Percentiles rank a stretch among this genome's conserved stretches.
phyloP scores from a whole-genome alignment of 2,329 filamentous ascomycete species.

The Arachnopeziza araneosa region DNA sequence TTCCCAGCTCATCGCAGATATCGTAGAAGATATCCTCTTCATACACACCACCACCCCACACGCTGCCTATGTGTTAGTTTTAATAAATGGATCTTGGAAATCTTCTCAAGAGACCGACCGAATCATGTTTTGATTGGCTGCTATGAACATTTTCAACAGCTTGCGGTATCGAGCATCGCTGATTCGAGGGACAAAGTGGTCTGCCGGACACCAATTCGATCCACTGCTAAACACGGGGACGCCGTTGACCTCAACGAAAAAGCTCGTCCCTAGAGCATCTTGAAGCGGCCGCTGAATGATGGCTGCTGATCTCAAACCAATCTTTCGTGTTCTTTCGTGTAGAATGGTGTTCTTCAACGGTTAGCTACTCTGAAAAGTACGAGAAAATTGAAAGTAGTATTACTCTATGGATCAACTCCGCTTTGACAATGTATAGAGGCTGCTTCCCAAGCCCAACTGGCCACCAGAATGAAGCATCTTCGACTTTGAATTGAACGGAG shows the following conservation, averaged over 20 bases:
- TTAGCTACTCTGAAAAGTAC: background rate
- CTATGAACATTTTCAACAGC: constrained; percentile 69
- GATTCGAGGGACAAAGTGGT: constrained; percentile 71
- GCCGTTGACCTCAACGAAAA: constrained; percentile 75
- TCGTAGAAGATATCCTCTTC: constrained; percentile 67
- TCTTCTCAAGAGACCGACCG: background rate
- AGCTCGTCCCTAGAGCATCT: constrained; percentile 64
- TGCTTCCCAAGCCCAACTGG: constrained; percentile 72
- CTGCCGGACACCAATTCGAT: constrained; percentile 81
- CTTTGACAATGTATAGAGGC: constrained; percentile 63
- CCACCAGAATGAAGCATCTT: constrained; percentile 69
- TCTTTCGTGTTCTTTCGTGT: constrained; percentile 33
- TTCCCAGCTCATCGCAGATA: constrained; percentile 62
- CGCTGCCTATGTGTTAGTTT: constrained; percentile 35
- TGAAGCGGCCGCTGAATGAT: constrained; percentile 52
- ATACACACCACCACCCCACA: constrained; percentile 73
- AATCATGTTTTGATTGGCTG: constrained; percentile 77
- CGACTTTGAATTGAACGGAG: constrained; percentile 41
- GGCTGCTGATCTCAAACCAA: constrained; percentile 63
- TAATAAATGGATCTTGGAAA: background rate
- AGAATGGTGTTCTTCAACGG: background rate
- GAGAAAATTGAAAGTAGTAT: constrained; percentile 26
- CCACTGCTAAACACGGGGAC: constrained; percentile 74
- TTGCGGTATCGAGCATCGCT: constrained; percentile 59
- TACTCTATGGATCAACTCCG: constrained; percentile 51